Evolutionary conservation across 352 stramenopile genomes (phyloP).

Genomic region (Pythium monospermum): DNA sequence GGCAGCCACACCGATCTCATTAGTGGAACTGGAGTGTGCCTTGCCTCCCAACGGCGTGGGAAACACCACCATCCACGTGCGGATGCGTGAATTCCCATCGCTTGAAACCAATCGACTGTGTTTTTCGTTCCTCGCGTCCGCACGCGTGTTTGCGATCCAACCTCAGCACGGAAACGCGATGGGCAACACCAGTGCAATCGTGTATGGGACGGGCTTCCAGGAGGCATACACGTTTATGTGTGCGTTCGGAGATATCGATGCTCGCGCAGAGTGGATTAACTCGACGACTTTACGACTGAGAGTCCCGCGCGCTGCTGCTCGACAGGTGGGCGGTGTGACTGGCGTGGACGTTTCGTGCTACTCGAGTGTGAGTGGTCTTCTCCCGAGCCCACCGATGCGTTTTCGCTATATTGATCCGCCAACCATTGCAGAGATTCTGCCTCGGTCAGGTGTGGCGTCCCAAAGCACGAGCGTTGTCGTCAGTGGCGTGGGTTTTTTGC

Average conservation of each 20-base stretch:
- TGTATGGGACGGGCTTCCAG: constrained; percentile 10
- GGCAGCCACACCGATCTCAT: not conserved
- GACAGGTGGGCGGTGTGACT: not conserved
- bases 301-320: not conserved
- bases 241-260: constrained; percentile 6
- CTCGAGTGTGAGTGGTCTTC: constrained; percentile 1
- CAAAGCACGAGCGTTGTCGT: constrained; percentile 1
- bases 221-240: not conserved
- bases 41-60: not conserved
- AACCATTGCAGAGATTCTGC: not conserved
- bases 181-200: constrained; percentile 9
- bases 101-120: constrained; percentile 10
- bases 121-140: not conserved
- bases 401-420: constrained; percentile 4
- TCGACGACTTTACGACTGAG: not conserved
- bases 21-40: constrained; percentile 4
- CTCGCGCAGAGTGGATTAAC: constrained; percentile 7
- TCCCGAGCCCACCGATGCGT: not conserved
- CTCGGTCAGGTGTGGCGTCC: not conserved
- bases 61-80: constrained; percentile 2
- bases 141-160: constrained; percentile 1
- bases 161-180: not conserved
- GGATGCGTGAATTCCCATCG: constrained; percentile 3
- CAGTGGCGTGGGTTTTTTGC: not conserved
- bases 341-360: constrained; percentile 10